Evolutionary conservation across 495 filamentous ascomycete species (phyloP), one percentile per base, ranked within the genome.

Genomic region (Cairneyella variabilis): DNA sequence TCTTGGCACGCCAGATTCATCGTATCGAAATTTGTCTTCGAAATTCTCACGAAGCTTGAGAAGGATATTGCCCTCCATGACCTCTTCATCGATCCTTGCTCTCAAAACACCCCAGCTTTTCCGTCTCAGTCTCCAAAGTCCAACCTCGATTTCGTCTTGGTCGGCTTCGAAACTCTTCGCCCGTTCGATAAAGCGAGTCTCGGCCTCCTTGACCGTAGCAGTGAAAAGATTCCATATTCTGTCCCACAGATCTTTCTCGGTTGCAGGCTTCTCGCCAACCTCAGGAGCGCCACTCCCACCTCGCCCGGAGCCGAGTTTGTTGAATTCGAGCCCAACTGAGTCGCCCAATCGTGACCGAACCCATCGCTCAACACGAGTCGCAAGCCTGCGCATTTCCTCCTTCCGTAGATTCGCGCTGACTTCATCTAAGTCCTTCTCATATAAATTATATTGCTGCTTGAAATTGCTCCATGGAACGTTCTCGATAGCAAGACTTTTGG

Each of bases 1-100:
- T 32, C 93, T 77, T 3, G 93, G 93, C 2, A 98, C 95, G 30
- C 95, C 95, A 12, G 82, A 83, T 42, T 95, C 91, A 57, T 98
- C 95, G 61, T 98, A 98, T 51, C 93, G 88, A 78, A 98, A 98
- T 65, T 95, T 96, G 71, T 98, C 93, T 63, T 98, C 93, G 58
- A 98, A 98, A 69, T 97, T 97, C 71, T 98, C 93, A 6, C 93
- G 84, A 25, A 98, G 79, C 69, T 98, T 98, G 53, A 98, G 78
- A 7, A 98, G 72, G 47, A 98, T 79, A 65, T 97, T 98, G 52
- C 92, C 91, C 69, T 97, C 93, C 79, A 91, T 92, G 68, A 97
- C 90, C 67, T 98, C 93, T 66, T 98, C 93, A 18, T 97, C 95
- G 59, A 98, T 89, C 71, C 89, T 95, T 38, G 88, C 84, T 26